Base-by-base conservation (phyloP, 805 yeast species). In the Saccharomycopsis javanensis region DNA sequence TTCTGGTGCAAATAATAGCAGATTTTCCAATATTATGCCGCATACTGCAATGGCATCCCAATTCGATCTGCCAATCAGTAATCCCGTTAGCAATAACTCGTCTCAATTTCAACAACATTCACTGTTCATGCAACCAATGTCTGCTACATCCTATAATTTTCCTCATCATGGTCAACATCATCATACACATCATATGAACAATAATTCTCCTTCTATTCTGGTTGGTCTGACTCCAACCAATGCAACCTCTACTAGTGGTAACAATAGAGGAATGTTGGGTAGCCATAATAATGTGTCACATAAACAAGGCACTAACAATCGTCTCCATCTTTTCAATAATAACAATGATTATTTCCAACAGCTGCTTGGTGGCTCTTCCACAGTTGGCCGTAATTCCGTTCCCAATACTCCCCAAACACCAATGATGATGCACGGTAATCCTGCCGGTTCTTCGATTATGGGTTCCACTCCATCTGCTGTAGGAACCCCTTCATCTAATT, bases 21-120 rank as follows among this genome's bases (percentile, higher is more conserved):
- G 48, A 51, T 51, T 28, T 18, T 25, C 33, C 3, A 35, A 25
- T 52, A 33, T 52, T 16, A 38, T 52, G 28, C 55, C 55, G 3
- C 55, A 38, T 28, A 52, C 50, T 5, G 55, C 55, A 1, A 28
- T 38, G 30, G 46, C 34, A 10, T 35, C 55, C 3, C 27, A 27
- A 13, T 35, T 52, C 37, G 48, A 42, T 42, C 48, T 42, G 48
- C 25, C 48, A 42, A 20, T 20, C 13, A 20, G n/a, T 31, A 31
- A 31, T 31, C 10, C 10, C 28, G 23, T 20, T 23, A 8, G 28
- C 28, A 23, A 23, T 20, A 15, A n/a, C 10, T 42, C 48, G 10
- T 18, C 48, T 8, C 48, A 42, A 20, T 42, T 42, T 20, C 25
- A n/a, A 7, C 45, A 42, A 42, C 48, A 42, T 18, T 5, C 27